Evolutionary conservation across 164 flowering plant species (phyloP).

Genomic region (grape (Vitis vinifera)): DNA sequence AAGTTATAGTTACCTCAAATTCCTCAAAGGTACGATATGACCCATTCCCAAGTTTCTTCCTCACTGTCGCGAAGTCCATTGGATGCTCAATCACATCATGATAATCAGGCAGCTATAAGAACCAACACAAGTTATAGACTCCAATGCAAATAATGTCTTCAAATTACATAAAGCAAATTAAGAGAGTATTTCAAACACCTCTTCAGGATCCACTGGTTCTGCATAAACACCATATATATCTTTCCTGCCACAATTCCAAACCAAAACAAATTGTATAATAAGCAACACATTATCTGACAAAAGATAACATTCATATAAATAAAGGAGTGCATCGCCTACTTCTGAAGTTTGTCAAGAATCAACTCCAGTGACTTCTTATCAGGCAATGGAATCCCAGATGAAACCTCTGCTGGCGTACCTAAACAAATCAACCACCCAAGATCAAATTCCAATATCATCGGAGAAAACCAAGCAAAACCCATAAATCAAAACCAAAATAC

Average conservation of each 20-base stretch:
- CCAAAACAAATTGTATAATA: background rate
- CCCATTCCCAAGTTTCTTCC: slow-evolving; percentile 80
- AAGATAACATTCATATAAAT: background rate
- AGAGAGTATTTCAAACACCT: slow-evolving; percentile 46
- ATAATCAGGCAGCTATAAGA: slow-evolving; percentile 88
- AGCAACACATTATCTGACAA: background rate
- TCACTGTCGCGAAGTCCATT: slow-evolving; percentile 92
- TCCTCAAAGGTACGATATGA: slow-evolving; percentile 66
- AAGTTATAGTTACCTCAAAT: slow-evolving; percentile 52
- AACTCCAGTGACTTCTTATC: slow-evolving; percentile 72
- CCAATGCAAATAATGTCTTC: background rate
- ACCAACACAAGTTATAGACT: slow-evolving; percentile 12
- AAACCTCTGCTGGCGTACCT: slow-evolving; percentile 44
- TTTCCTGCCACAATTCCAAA: slow-evolving; percentile 62
- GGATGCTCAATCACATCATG: slow-evolving; percentile 86
- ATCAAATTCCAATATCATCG: background rate
- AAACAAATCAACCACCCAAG: slow-evolving; percentile 9
- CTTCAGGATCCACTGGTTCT: slow-evolving; percentile 95
- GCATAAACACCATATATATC: slow-evolving; percentile 94
- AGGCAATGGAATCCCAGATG: slow-evolving; percentile 52
- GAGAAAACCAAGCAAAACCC: slow-evolving; percentile 4
- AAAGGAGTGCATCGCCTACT: slow-evolving; percentile 39
- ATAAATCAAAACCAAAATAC: slow-evolving; percentile 2
- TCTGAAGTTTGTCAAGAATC: slow-evolving; percentile 91
- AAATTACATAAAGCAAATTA: background rate